These are phyloP conservation scores for Rhodotorula sp. DNA, from an alignment of 1,284 basidiomycete species.

Conservation along the genomic window DNA sequence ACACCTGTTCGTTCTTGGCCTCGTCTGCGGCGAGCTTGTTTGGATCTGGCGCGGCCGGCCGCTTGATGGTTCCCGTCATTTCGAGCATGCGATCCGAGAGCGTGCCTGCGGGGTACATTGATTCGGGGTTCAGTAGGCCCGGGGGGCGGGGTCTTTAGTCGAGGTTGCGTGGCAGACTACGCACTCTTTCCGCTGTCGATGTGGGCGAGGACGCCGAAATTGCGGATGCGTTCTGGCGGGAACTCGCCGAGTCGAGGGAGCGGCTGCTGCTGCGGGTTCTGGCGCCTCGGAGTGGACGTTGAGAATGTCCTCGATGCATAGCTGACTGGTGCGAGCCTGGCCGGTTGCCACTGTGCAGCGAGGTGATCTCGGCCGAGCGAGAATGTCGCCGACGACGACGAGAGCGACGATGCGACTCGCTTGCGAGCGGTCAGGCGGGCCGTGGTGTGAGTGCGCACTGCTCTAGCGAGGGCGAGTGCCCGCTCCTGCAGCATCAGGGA, in stretches of 20 bases:
- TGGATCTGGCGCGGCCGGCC: conserved; percentile 4
- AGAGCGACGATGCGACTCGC: background rate
- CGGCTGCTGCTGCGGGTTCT: too few relatives aligned
- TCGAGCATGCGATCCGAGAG: conserved; percentile 72
- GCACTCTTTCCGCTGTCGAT: conserved; percentile 70
- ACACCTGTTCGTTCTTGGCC: conserved; percentile 77
- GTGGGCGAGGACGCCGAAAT: conserved; percentile 77
- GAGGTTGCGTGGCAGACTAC: conserved; percentile 46
- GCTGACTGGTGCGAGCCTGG: too few relatives aligned
- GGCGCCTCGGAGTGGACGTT: too few relatives aligned
- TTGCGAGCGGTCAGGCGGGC: too few relatives aligned
- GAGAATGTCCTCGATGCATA: too few relatives aligned
- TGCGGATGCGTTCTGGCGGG: conserved; percentile 75
- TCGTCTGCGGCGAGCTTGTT: conserved; percentile 54
- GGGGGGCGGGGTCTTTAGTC: background rate
- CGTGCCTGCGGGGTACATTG: conserved; percentile 52
- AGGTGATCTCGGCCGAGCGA: background rate
- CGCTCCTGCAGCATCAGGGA: too few relatives aligned
- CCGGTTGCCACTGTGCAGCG: background rate
- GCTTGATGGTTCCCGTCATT: conserved; percentile 73
- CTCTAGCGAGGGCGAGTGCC: too few relatives aligned
- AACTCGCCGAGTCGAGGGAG: conserved; percentile 53
- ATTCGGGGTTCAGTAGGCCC: background rate
- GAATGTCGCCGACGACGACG: background rate
- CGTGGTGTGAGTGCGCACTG: too few relatives aligned